Base-by-base conservation (phyloP, 2,329 filamentous ascomycete species). In the Aspergillus carbonarius region DNA sequence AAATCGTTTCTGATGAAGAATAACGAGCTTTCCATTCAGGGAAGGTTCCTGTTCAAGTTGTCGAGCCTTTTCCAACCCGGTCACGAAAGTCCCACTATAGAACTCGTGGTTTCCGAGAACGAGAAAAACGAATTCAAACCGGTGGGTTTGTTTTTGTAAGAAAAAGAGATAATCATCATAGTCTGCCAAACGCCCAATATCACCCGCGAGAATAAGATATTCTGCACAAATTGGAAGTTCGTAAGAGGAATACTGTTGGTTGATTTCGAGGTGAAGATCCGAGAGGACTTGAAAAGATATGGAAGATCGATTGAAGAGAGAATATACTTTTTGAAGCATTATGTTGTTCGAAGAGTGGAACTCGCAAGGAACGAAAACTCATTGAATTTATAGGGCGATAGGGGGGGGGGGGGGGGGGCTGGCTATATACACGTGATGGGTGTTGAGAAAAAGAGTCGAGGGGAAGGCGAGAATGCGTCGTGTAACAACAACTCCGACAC, bases 21-120 rank as follows among this genome's bases (percentile, higher is more conserved):
- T 9, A 18, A 70, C 49, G 1, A 76, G 61, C 4, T 63, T 62
- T n/a, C 63, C 65, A 6, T 68, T 63, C 2, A 73, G 55, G 8
- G 17, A 63, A 17, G 63, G 60, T 46, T 74, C 72, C 17, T 64
- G 61, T 47, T 70, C 69, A 1, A 75, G 66, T 35, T 65, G 55
- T 44, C 46, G 50, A 17, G 71, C 72, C 6, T 57, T 66, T 30
- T 64, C 52, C 0, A 74, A 47, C 0, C 66, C 69, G 7, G 55
- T 59, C 15, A 57, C 48, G 34, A 68, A 66, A 5, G 66, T 53
- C 2, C 34, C 57, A 32, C 65, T 59, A 42, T 73, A 72, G 46
- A 73, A 70, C 20, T 72, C 68, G 58, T 73, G 66, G 23, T 72
- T 72, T 1, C 69, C 70, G 1, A 70, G 63, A 1, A 66, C 34